A percentile compares a stretch with the other conserved stretches of the same genome.
phyloP scores from a whole-genome alignment of 768 basidiomycete genomes.

The Leccinum subtestaceum region DNA sequence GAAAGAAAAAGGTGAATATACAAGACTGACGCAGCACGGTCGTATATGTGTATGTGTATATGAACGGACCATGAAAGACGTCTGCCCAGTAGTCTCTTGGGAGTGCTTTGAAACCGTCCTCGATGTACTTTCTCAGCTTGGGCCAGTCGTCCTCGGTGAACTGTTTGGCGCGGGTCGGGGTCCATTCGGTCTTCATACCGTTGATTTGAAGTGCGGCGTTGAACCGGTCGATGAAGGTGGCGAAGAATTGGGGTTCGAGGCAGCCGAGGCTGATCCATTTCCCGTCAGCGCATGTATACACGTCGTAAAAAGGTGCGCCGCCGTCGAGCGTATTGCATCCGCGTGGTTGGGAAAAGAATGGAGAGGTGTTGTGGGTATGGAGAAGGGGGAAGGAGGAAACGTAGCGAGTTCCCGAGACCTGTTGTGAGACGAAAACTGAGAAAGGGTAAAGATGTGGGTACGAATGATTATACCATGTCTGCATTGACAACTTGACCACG shows the following conservation, averaged over 20 bases:
- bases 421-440: neutral
- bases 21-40: neutral
- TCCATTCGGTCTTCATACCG: slow-evolving; percentile 49
- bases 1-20: neutral
- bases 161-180: slow-evolving; percentile 47
- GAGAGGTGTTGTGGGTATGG: slow-evolving; percentile 33
- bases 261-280: slow-evolving; percentile 77
- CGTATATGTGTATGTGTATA: neutral
- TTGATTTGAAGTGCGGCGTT: slow-evolving; percentile 44
- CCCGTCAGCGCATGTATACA: slow-evolving; percentile 72
- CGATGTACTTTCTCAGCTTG: slow-evolving; percentile 52
- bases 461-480: slow-evolving; percentile 60
- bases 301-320: slow-evolving; percentile 73
- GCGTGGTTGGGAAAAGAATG: slow-evolving; percentile 42
- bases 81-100: slow-evolving; percentile 67
- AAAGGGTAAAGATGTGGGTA: neutral
- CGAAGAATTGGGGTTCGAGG: slow-evolving; percentile 71
- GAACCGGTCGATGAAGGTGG: slow-evolving; percentile 56
- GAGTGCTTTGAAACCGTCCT: slow-evolving; percentile 57
- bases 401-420: slow-evolving; percentile 82
- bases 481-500: slow-evolving; percentile 71
- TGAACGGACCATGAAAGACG: slow-evolving; percentile 55
- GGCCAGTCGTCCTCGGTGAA: slow-evolving; percentile 53
- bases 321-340: slow-evolving; percentile 69
- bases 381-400: slow-evolving; percentile 70